A percentile compares a stretch with the other conserved stretches of the same genome.
phyloP scores from a whole-genome alignment of 2,329 filamentous ascomycete species.

The Lachnellula occidentalis region DNA sequence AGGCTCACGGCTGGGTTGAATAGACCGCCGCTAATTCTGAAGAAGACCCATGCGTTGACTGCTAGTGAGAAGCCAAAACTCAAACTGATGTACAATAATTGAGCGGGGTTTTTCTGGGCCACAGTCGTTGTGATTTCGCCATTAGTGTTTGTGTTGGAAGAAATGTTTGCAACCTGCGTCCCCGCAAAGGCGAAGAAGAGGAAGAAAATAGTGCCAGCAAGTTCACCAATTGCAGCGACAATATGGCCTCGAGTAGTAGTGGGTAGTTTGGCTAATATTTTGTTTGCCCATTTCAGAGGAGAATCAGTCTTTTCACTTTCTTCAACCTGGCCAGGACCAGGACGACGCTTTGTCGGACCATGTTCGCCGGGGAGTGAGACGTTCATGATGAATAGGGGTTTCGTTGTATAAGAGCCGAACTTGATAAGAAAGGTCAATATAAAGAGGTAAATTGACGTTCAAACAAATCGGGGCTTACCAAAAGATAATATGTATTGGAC shows the following conservation, averaged over 20 bases:
- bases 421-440: no score
- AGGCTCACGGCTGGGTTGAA: slow-evolving; percentile 44
- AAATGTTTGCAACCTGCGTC: slow-evolving; percentile 20
- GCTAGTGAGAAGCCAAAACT: slow-evolving; percentile 33
- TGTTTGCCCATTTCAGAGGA: background rate
- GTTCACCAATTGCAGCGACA: slow-evolving; percentile 44
- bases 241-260: slow-evolving; percentile 36
- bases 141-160: slow-evolving; percentile 30
- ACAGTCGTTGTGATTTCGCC: slow-evolving; percentile 18
- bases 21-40: slow-evolving; percentile 44
- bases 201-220: slow-evolving; percentile 43
- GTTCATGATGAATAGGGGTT: no score
- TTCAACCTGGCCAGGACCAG: no score
- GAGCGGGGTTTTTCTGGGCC: slow-evolving; percentile 5
- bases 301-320: no score
- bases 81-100: slow-evolving; percentile 27
- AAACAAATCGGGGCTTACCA: no score
- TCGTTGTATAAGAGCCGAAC: no score
- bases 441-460: no score
- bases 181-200: slow-evolving; percentile 29
- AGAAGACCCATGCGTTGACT: slow-evolving; percentile 50
- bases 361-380: no score
- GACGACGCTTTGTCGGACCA: no score
- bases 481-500: no score
- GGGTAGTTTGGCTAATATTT: slow-evolving; percentile 1